Conservation (phyloP, 225 moss, liverwort and hornwort species). For the Bryum argenteum region DNA sequence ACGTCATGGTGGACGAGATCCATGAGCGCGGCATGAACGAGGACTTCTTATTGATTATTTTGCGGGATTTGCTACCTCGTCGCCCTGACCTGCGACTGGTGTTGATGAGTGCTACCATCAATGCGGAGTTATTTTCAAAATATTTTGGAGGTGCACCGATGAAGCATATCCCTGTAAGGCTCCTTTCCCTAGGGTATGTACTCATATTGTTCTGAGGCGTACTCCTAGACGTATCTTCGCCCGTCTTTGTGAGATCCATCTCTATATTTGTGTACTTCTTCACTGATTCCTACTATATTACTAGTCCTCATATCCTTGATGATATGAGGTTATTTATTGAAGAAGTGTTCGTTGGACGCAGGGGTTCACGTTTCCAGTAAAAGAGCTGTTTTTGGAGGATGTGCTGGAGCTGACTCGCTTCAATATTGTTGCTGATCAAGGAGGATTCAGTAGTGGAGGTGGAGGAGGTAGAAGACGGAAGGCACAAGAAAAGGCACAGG, state of each 20-base stretch:
- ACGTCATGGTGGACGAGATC: conserved; percentile 98
- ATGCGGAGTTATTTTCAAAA: conserved; percentile 88
- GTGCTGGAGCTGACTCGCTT: conserved; percentile 82
- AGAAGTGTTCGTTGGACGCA: conserved; percentile 37
- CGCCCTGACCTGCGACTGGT: conserved; percentile 91
- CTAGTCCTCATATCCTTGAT: neutral
- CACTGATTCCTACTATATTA: neutral
- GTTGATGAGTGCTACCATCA: conserved; percentile 98
- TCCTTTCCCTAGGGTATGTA: conserved; percentile 2
- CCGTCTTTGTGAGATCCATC: conserved; percentile 6
- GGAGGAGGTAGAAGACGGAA: conserved; percentile 75
- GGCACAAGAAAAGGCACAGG: conserved; percentile 74
- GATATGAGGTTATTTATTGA: conserved; percentile 2
- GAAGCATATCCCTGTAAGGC: conserved; percentile 95
- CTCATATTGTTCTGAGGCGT: neutral
- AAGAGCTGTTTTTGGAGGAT: conserved; percentile 94
- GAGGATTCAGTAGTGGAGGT: conserved; percentile 57
- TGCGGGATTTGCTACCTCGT: conserved; percentile 85
- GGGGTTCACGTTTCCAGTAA: conserved; percentile 95
- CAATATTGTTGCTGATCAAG: conserved; percentile 68
- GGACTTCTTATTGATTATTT: conserved; percentile 91
- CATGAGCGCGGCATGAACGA: conserved; percentile 99
- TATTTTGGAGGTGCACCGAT: conserved; percentile 95
- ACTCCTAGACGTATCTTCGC: conserved; percentile 1
- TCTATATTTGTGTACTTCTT: conserved; percentile 1